A percentile compares a stretch with the other conserved stretches of the same genome.
Evolutionary conservation across 1,284 basidiomycete genomes (phyloP).

Genomic region (Sutorius eximius): DNA sequence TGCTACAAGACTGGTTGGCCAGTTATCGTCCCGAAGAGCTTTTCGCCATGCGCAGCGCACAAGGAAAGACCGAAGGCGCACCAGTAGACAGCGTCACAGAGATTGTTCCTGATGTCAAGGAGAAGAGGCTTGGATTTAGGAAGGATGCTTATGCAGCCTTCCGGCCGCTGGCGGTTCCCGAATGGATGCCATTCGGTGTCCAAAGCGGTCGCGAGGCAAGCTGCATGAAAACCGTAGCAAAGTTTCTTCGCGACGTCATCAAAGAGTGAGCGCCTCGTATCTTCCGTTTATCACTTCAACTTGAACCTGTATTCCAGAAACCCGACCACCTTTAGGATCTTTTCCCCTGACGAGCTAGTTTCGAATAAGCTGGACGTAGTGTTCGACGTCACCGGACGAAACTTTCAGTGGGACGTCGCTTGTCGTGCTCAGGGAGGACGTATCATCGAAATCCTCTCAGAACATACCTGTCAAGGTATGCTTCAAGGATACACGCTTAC

Average conservation of each 20-base stretch:
- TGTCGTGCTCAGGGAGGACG: conserved; percentile 68
- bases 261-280: conserved; percentile 41
- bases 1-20: conserved; percentile 69
- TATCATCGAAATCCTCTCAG: conserved; percentile 84
- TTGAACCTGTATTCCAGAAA: conserved; percentile 47
- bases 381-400: conserved; percentile 62
- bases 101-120: conserved; percentile 52
- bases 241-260: conserved; percentile 59
- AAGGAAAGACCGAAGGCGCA: conserved; percentile 38
- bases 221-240: conserved; percentile 78
- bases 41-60: conserved; percentile 41
- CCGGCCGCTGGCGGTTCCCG: conserved; percentile 58
- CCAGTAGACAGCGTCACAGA: conserved; percentile 52
- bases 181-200: conserved; percentile 60
- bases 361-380: conserved; percentile 89
- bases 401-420: conserved; percentile 81
- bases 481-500: conserved; percentile 84
- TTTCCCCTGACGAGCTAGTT: conserved; percentile 87
- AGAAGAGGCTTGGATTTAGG: conserved; percentile 63
- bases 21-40: conserved; percentile 66
- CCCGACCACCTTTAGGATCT: conserved; percentile 77
- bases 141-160: conserved; percentile 69
- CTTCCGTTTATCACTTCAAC: background rate
- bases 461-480: conserved; percentile 88
- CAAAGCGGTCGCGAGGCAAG: conserved; percentile 60